phyloP scores from a whole-genome alignment of 2,329 filamentous ascomycete species.

The Penicillium sp. region DNA sequence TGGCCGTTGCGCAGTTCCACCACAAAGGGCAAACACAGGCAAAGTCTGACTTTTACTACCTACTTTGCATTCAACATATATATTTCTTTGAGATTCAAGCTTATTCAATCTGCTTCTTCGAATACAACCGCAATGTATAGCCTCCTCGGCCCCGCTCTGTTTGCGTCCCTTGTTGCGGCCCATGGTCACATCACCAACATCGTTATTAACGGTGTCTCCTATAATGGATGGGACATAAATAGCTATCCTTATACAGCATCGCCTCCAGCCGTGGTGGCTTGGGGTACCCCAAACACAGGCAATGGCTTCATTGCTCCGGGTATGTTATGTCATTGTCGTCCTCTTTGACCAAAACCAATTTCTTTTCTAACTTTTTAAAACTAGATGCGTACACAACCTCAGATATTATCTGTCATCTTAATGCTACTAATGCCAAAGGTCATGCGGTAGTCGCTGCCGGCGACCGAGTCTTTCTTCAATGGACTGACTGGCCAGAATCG shows the following conservation, averaged over 20 bases:
- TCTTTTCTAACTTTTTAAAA: not conserved
- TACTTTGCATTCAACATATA: not conserved
- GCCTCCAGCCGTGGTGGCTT: conserved; percentile 50
- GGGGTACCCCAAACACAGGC: conserved; percentile 54
- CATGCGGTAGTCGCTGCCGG: conserved; percentile 60
- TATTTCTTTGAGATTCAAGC: too few species aligned
- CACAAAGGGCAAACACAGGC: too few species aligned
- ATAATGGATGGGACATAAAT: conserved; percentile 42
- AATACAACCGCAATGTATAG: not conserved
- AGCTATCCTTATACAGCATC: conserved; percentile 31
- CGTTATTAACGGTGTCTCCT: conserved; percentile 38
- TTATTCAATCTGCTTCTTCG: not conserved
- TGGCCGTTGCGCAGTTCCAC: not conserved
- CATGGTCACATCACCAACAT: conserved; percentile 40
- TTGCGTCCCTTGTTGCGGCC: conserved; percentile 32
- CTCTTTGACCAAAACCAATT: not conserved
- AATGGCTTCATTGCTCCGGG: conserved; percentile 53
- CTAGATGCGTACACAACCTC: conserved; percentile 43
- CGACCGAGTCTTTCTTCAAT: conserved; percentile 56
- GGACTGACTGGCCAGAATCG: conserved; percentile 64
- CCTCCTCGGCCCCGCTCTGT: conserved; percentile 13
- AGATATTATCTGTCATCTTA: conserved; percentile 62
- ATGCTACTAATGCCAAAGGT: conserved; percentile 51
- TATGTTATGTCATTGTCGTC: not conserved
- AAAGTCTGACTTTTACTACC: not conserved